These are phyloP conservation scores for Ogataea allantospora DNA, from an alignment of 805 yeast species.

Conservation along the genomic window DNA sequence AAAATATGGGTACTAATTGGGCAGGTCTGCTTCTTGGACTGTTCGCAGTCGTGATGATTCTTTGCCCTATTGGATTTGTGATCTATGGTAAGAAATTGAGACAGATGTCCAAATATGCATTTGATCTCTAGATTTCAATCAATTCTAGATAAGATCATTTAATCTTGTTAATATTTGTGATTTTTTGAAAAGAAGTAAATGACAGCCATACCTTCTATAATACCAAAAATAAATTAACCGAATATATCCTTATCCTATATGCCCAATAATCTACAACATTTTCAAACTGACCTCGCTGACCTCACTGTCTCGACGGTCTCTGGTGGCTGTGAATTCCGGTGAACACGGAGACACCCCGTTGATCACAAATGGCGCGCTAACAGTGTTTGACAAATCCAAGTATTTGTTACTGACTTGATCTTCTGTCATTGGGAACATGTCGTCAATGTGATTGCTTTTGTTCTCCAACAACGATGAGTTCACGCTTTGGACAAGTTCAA, in stretches of 20 bases:
- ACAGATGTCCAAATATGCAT: constrained; percentile 57
- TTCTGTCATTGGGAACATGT: not conserved
- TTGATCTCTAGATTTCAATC: constrained; percentile 23
- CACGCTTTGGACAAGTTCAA: constrained; percentile 5
- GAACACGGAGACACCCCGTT: constrained; percentile 61
- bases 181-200: too few relatives aligned
- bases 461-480: not conserved
- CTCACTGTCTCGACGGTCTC: constrained; percentile 23
- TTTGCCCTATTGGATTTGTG: constrained; percentile 68
- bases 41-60: constrained; percentile 53
- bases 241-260: not conserved
- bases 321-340: constrained; percentile 25
- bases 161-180: too few relatives aligned
- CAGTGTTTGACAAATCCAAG: constrained; percentile 54
- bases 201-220: too few relatives aligned
- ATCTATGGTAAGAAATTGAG: constrained; percentile 58
- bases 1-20: constrained; percentile 69
- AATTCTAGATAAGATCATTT: not conserved
- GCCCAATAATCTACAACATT: constrained; percentile 6
- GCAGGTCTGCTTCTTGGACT: constrained; percentile 73
- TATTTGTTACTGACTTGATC: constrained; percentile 33
- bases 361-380: constrained; percentile 62
- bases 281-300: constrained; percentile 20
- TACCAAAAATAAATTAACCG: not conserved
- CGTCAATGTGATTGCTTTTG: constrained; percentile 1